phyloP scores from a whole-genome alignment of 805 yeast genomes.

The Candida mattraensis region DNA sequence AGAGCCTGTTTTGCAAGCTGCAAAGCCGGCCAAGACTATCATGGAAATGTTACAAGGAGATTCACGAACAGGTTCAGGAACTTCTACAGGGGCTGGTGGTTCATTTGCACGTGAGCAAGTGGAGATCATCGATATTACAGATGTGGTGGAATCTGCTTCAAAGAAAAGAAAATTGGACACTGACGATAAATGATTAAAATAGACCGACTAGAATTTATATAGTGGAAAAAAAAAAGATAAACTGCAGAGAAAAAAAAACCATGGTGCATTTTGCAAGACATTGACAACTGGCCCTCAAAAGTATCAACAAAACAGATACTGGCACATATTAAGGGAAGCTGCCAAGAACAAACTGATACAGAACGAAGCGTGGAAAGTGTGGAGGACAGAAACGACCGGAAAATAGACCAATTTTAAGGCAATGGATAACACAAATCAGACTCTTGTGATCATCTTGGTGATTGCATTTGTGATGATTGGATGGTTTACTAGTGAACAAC shows the following conservation, averaged over 20 bases:
- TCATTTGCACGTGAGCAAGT: constrained; percentile 8
- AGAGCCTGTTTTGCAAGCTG: not conserved
- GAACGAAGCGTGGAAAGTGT: too few species aligned
- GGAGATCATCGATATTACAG: constrained; percentile 11
- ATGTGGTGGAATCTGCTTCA: constrained; percentile 4
- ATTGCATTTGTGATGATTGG: constrained; percentile 59
- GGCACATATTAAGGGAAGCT: too few species aligned
- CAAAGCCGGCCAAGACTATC: too few species aligned
- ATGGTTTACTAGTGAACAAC: constrained; percentile 41
- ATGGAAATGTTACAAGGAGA: too few species aligned
- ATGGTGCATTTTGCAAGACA: too few species aligned
- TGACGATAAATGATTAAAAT: too few species aligned
- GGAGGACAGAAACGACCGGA: not conserved
- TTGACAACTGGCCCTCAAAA: too few species aligned
- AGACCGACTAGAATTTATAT: constrained; percentile 1
- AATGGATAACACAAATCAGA: constrained; percentile 43
- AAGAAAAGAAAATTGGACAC: constrained; percentile 1
- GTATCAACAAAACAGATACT: too few species aligned
- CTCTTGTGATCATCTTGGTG: constrained; percentile 48
- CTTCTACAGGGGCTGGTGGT: too few species aligned
- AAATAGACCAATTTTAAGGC: not conserved
- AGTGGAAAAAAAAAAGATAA: constrained; percentile 1
- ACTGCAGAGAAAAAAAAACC: too few species aligned
- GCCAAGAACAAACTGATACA: too few species aligned
- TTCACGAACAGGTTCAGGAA: too few species aligned